Base-by-base conservation (phyloP, 2,329 filamentous ascomycete genomes). In the Macroventuria anomochaeta region DNA sequence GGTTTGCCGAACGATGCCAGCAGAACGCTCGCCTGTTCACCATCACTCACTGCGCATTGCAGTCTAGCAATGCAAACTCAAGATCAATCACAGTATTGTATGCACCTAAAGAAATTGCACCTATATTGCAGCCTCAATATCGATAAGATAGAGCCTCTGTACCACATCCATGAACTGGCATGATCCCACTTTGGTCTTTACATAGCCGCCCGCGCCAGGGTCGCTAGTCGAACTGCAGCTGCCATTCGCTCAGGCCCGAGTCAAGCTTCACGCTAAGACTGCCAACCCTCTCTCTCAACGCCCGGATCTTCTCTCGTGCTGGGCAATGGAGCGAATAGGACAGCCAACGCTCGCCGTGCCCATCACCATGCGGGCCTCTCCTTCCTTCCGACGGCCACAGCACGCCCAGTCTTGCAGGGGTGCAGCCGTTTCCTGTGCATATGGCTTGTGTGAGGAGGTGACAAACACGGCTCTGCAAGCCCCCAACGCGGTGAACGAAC, bases 261-360 rank as follows among this genome's bases (percentile, higher is more conserved):
- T 56, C 60, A 63, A 65, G 62, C 57, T 55, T 63, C 57, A 46
- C 46, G 53, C 56, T 52, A 51, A 53, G 26, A 36, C 39, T 3
- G 58, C 58, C 57, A 58, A 57, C 47, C 57, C 49, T 57, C 56
- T 33, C 53, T 38, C 41, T 42, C 53, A 46, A 55, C 55, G 61
- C 49, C 57, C 50, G 53, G 51, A 56, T 63, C 57, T 47, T 49
- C 57, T 44, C 41, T 59, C 41, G 41, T 53, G 53, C 59, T 57
- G 48, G 55, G 55, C 59, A 55, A 43, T 41, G 40, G 39, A 46
- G 57, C 59, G 59, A 62, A 65, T 64, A 50, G 59, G 50, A 47
- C 43, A 31, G 26, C 40, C 42, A 46, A 37, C 33, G 33, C 17
- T 37, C 44, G 12, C 21, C 17, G 18, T 52, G 55, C 50, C 52